These are phyloP conservation scores for Poa annua DNA, from an alignment of 176 grass and related monocot genomes.

Conservation along the genomic window DNA sequence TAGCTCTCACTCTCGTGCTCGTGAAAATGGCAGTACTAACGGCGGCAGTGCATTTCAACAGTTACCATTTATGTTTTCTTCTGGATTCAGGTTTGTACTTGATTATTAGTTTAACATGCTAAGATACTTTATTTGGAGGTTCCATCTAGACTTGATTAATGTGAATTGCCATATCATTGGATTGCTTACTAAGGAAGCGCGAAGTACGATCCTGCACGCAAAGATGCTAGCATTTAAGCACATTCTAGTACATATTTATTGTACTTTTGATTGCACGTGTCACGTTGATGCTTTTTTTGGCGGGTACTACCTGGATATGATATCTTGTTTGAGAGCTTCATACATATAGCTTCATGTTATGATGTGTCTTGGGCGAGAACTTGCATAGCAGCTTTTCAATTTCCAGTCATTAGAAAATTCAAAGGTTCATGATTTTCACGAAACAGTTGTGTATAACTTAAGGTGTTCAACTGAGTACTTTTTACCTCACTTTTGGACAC, in stretches of 20 bases:
- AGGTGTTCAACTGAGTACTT: background rate
- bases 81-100: constrained; percentile 73
- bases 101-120: constrained; percentile 21
- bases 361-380: background rate
- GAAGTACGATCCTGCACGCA: constrained; percentile 10
- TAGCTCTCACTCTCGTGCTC: constrained; percentile 53
- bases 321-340: constrained; percentile 12
- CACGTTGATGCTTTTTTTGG: background rate
- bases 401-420: constrained; percentile 12
- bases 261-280: background rate
- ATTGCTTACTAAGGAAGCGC: constrained; percentile 14
- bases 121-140: constrained; percentile 26
- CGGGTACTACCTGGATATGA: background rate
- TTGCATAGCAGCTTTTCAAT: background rate
- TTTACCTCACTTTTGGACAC: background rate
- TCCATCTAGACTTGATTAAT: constrained; percentile 13
- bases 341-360: background rate
- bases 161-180: constrained; percentile 28
- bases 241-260: background rate
- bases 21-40: constrained; percentile 47
- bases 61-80: constrained; percentile 65
- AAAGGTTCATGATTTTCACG: background rate
- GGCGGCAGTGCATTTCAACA: constrained; percentile 68
- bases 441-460: background rate
- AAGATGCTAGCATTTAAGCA: background rate